Conservation (phyloP, 495 filamentous ascomycete genomes). For the Penicillium herquei region DNA sequence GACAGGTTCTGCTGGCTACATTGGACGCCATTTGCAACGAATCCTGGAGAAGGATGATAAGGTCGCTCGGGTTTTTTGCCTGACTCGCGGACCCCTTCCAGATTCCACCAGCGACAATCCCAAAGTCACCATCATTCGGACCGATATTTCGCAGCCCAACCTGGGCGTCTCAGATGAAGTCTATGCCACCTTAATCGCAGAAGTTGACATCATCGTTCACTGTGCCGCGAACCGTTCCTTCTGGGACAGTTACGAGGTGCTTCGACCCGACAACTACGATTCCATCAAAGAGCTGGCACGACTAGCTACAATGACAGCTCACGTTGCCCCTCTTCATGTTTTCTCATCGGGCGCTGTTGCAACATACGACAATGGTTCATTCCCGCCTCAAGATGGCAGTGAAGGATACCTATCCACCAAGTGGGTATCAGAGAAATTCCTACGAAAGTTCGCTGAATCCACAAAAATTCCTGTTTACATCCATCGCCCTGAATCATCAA, state of each 20-base stretch:
- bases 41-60: background rate
- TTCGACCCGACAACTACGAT: background rate
- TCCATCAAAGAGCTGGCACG: background rate
- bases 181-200: background rate
- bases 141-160: background rate
- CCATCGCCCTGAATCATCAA: background rate
- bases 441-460: background rate
- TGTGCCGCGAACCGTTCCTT: background rate
- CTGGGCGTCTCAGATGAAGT: background rate
- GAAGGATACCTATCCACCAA: background rate
- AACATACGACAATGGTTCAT: background rate
- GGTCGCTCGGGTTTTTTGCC: background rate
- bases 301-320: background rate
- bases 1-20: background rate
- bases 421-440: background rate
- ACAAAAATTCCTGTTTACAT: background rate
- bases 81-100: background rate
- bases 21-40: background rate
- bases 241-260: background rate
- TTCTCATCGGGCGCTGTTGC: background rate
- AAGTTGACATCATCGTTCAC: background rate
- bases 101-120: no score
- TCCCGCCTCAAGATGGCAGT: background rate
- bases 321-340: background rate
- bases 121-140: background rate